Evolutionary conservation across 345 rosid genomes (phyloP), one percentile per base, ranked within the genome.

Genomic region (Sisymbrium altissimum): DNA sequence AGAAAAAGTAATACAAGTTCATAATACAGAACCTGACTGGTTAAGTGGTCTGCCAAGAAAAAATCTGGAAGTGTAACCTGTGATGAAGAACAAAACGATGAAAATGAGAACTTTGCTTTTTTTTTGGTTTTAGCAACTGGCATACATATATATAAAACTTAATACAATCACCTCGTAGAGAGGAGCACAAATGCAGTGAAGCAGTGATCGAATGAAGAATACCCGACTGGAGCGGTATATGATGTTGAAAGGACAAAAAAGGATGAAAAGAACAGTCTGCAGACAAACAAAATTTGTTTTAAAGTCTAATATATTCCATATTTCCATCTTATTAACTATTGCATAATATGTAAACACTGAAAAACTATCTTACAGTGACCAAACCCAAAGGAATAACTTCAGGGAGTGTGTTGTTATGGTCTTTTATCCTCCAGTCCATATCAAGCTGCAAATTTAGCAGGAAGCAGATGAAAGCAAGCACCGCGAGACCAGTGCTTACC

Each of bases 1-100:
- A 61, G 10, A 44, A 10, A 35, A 18, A 49, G 2, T 7, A 49
- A 49, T 35, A 11, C n/a, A 57, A 66, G 36, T 43, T 9, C 8
- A 11, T 2, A 33, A 4, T 35, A 17, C 12, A 19, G 41, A 46
- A 84, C 93, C 87, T 86, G 94, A 71, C 90, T 86, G n/a, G 90
- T 79, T 68, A 86, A 68, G 44, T 86, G 81, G 81, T 88, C 90
- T 25, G 84, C 88, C 80, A 86, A 78, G 84, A 86, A 81, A 70
- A 86, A 86, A 80, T 85, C 91, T 27, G 89, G 83, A 71, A 84
- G 87, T 68, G 72, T 85, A 10, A 86, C 91, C 91, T 89, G 81
- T 74, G 52, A 72, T 30, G 33, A 48, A 50, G 35, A 60, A 60
- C 11, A 75, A 72, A 43, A 67, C 39, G 50, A 70, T 41, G 9